Evolutionary conservation across 352 stramenopile genomes (phyloP), one percentile per base, ranked within the genome.

Genomic region (Globisporangium spiculum): DNA sequence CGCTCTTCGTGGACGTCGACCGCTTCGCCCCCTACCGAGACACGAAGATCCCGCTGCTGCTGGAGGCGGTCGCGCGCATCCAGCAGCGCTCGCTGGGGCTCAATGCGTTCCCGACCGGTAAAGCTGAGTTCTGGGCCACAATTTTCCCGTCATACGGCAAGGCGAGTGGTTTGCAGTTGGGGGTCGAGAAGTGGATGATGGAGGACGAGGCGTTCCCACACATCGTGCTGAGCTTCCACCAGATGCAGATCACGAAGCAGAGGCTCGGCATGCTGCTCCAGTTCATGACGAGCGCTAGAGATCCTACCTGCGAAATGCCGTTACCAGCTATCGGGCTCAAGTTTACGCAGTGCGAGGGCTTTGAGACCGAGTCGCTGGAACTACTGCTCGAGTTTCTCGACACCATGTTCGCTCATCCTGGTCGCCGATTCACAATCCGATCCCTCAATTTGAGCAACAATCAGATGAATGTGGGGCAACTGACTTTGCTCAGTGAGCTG

Each of bases 381-480:
- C 38, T 27, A 1, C 26, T 65, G 41, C 24, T 57, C 60, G 16
- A 48, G 41, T 65, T 65, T n/a, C 41, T 65, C 8, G 60, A 65
- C 27, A 22, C 7, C 26, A 3, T 67, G 3, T 67, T 60, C 24
- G 62, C 30, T 3, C 48, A 48, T 36, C 20, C 46, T 6, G 26
- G 9, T 12, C 53, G 62, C 18, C 26, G 34, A 14, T 57, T 67
- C 22, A 6, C 50, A 8, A 53, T 67, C 24, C 20, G 22, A 0
- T 59, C 62, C 7, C 52, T 75, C 36, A 48, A 72, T 10, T 32
- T 75, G 26, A 72, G 41, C 36, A n/a, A 69, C 20, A 66, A 71
- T 9, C 12, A 46, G 18, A 36, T 75, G 58, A 52, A 57, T 34
- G 20, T 36, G 1, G 57, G 38, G 26, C 46, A 71, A 4, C 36